Evolutionary conservation across 2,329 filamentous ascomycete species (phyloP).

Genomic region (Stachybotrys elegans): DNA sequence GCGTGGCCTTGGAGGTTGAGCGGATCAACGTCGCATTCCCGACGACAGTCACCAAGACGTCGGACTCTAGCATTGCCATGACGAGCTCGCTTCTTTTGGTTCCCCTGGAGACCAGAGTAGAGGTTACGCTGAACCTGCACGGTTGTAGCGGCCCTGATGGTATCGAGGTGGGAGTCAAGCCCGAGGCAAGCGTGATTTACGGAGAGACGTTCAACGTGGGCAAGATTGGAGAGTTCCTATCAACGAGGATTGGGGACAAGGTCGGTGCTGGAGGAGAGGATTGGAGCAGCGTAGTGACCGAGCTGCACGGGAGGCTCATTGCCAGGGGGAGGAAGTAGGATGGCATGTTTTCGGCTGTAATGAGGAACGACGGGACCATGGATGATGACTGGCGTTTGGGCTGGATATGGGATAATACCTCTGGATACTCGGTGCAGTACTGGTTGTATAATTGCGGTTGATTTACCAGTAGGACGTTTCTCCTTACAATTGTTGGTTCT

Average conservation of each 20-base stretch:
- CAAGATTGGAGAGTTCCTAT: constrained; percentile 70
- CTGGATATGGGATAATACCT: constrained; percentile 9
- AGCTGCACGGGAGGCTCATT: constrained; percentile 50
- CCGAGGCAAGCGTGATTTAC: constrained; percentile 62
- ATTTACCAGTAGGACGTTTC: no score
- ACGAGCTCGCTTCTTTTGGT: constrained; percentile 57
- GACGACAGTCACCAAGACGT: constrained; percentile 57
- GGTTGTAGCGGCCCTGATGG: constrained; percentile 40
- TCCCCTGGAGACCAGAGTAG: constrained; percentile 63
- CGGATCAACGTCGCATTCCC: constrained; percentile 60
- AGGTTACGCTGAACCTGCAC: constrained; percentile 53
- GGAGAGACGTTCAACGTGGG: constrained; percentile 72
- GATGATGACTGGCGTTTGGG: constrained; percentile 22
- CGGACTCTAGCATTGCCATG: constrained; percentile 62
- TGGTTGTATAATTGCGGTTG: no score
- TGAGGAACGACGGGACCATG: constrained; percentile 7
- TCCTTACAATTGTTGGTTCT: no score
- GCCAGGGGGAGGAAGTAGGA: constrained; percentile 51
- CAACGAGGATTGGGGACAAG: constrained; percentile 44
- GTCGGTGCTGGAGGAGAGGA: constrained; percentile 27
- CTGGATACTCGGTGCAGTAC: no score
- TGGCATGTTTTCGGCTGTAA: no score
- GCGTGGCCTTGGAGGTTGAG: constrained; percentile 55
- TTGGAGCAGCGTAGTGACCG: constrained; percentile 53
- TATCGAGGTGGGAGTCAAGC: constrained; percentile 48